phyloP scores from a whole-genome alignment of 495 filamentous ascomycete genomes.

The Neurospora tetraspora region DNA sequence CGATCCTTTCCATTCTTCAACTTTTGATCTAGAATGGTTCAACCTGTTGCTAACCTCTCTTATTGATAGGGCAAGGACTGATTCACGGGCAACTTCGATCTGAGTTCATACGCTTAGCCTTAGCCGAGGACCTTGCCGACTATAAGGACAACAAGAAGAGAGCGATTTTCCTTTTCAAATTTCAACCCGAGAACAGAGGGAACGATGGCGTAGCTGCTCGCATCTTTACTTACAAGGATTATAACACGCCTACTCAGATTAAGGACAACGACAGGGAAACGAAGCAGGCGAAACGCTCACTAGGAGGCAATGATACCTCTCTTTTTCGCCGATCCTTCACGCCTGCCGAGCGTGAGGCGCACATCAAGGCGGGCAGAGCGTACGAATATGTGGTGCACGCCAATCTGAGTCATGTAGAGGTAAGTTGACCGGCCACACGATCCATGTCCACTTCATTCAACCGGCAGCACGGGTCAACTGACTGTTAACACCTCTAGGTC shows the following conservation, averaged over 20 bases:
- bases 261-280: too few species aligned
- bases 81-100: neutral
- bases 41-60: neutral
- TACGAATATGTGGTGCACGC: neutral
- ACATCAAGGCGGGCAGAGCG: neutral
- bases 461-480: neutral
- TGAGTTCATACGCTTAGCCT: neutral
- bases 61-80: neutral
- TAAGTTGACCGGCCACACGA: neutral
- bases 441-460: neutral
- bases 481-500: neutral
- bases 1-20: too few species aligned
- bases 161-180: neutral
- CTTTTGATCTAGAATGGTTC: neutral
- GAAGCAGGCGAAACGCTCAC: neutral
- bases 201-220: neutral
- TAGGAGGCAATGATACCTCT: neutral
- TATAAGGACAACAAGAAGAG: neutral
- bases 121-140: neutral
- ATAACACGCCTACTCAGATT: neutral
- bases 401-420: neutral
- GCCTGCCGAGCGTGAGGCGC: neutral
- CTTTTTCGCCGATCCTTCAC: neutral
- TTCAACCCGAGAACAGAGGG: neutral
- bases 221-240: neutral